Evolutionary conservation across 192 early-diverging fungal species (phyloP), one percentile per base, ranked within the genome.

Genomic region (Coemansia biformis): DNA sequence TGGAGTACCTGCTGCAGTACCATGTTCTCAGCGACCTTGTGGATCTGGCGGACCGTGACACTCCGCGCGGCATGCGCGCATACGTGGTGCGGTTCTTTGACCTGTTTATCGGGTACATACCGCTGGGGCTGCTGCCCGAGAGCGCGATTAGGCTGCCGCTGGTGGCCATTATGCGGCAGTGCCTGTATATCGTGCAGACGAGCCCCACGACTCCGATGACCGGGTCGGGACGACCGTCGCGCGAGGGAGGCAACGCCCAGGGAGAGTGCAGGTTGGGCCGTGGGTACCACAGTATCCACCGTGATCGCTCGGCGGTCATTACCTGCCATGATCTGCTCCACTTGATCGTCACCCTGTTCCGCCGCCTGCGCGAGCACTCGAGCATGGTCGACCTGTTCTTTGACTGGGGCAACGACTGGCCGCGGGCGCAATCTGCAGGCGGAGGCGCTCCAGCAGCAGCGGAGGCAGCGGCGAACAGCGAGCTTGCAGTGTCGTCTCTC

Each of bases 1-100:
- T 69, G 19, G 66, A 69, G 66, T 63, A 55, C 32, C 43, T 76
- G 29, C 39, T 67, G 38, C 63, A 68, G 50, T 64, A 65, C 61
- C 65, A 69, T 7, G 56, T 76, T 4, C 39, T 76, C 4, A 60
- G 54, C 40, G 53, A 59, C 37, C 37, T 76, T 36, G 73, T 61
- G 10, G 66, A 76, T 15, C 43, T 61, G 34, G 73, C 73, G 0
- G 66, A 69, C 10, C 54, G 32, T 8, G 73, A 76, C 11, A 11
- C 47, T 46, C 73, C 73, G 11, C 57, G 61, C 5, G 73, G 73
- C 2, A 52, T 76, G 51, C 46, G 66, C 14, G 44, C 49, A 17
- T 54, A 65, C 37, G 66, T 60, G 35, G 22, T 76, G 38, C 39
- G 52, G 51, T 76, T 76, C 47, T 76, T 76, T 35, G 49, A 45